Percentiles rank a stretch among this genome's conserved stretches.
Evolutionary conservation across 2,329 filamentous ascomycete species (phyloP).

Genomic region (Trichophyton rubrum): DNA sequence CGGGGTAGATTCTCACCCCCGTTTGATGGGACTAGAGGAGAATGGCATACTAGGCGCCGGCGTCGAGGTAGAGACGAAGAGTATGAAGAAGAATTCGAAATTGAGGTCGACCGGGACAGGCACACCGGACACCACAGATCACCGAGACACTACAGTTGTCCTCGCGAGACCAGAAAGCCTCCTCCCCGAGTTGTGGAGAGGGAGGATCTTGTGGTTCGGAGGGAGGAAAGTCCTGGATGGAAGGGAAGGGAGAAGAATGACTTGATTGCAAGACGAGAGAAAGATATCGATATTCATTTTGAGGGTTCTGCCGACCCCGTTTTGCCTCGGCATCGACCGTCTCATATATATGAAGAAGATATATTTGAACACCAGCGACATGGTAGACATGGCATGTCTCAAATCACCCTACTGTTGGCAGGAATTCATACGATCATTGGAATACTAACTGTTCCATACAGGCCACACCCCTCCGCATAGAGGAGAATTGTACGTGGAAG

Average conservation of each 20-base stretch:
- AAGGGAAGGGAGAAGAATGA: slow-evolving; percentile 21
- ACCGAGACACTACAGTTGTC: slow-evolving; percentile 7
- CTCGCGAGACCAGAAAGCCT: slow-evolving; percentile 4
- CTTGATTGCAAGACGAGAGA: slow-evolving; percentile 25
- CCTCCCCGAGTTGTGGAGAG: slow-evolving; percentile 6
- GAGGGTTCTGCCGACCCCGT: slow-evolving; percentile 36
- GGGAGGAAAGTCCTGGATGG: slow-evolving; percentile 13
- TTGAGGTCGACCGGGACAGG: slow-evolving; percentile 12
- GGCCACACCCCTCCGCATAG: slow-evolving; percentile 21
- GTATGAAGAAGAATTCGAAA: slow-evolving; percentile 10
- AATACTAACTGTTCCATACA: slow-evolving; percentile 12
- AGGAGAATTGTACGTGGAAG: slow-evolving; percentile 19
- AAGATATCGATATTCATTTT: slow-evolving; percentile 22
- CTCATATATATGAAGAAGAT: slow-evolving; percentile 65
- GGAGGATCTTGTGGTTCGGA: slow-evolving; percentile 19
- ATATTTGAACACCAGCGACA: slow-evolving; percentile 80
- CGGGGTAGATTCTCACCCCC: not conserved
- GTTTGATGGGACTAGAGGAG: not conserved
- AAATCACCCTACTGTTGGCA: not conserved
- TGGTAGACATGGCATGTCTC: slow-evolving; percentile 62
- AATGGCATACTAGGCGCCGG: slow-evolving; percentile 1
- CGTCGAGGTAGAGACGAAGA: slow-evolving; percentile 7
- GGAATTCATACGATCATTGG: not conserved
- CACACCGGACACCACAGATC: not conserved
- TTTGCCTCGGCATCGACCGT: slow-evolving; percentile 58